These are phyloP conservation scores for Aspergillus thermomutatus DNA, from an alignment of 2,329 filamentous ascomycete genomes.

Conservation along the genomic window DNA sequence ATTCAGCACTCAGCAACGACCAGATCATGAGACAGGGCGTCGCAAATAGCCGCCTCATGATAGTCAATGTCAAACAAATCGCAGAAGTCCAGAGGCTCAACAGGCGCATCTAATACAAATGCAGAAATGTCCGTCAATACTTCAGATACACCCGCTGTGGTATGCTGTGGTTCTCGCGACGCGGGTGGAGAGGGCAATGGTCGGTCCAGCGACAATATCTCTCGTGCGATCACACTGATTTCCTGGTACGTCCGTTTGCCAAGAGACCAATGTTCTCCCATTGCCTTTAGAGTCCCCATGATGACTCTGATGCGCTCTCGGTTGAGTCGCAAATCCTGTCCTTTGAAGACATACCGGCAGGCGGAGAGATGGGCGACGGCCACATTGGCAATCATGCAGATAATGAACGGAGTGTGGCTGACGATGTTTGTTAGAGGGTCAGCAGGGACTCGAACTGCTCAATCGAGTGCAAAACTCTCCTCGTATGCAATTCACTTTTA, in stretches of 20 bases:
- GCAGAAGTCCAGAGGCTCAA: neutral
- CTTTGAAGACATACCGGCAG: conserved; percentile 35
- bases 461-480: conserved; percentile 34
- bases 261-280: conserved; percentile 36
- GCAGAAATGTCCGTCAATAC: neutral
- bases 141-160: neutral
- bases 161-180: neutral
- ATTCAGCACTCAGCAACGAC: neutral
- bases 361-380: conserved; percentile 59
- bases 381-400: conserved; percentile 41
- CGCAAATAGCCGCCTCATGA: neutral
- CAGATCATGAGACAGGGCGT: neutral
- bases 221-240: conserved; percentile 37
- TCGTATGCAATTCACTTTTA: conserved; percentile 35
- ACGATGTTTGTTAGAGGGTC: conserved; percentile 31
- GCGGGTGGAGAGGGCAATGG: neutral
- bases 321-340: conserved; percentile 28
- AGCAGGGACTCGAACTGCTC: conserved; percentile 37
- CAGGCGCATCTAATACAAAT: neutral
- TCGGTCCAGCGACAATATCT: conserved; percentile 19
- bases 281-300: conserved; percentile 36
- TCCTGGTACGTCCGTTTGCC: conserved; percentile 34
- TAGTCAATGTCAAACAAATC: neutral
- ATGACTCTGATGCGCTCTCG: conserved; percentile 39
- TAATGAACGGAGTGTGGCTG: conserved; percentile 38